A percentile compares a stretch with the other conserved stretches of the same genome.
Evolutionary conservation across 2,329 filamentous ascomycete species (phyloP).

Genomic region (Botrytis tulipae): DNA sequence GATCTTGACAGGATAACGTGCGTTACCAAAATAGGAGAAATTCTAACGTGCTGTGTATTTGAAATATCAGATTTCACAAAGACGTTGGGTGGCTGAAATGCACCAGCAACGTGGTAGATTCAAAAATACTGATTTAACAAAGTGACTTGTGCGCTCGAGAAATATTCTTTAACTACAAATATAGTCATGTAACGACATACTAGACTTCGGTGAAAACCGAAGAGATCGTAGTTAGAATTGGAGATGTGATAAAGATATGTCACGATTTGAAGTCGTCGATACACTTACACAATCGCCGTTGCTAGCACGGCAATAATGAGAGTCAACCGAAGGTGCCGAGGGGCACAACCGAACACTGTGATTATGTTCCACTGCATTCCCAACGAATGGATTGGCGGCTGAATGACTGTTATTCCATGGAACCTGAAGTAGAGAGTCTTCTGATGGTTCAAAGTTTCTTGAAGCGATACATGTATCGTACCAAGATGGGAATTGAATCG

Average conservation of each 20-base stretch:
- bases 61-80: not conserved
- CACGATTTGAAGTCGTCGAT: not conserved
- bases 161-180: not conserved
- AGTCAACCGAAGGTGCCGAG: slow-evolving; percentile 10
- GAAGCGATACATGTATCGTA: not conserved
- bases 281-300: slow-evolving; percentile 6
- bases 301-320: not conserved
- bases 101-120: slow-evolving; percentile 3
- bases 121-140: not conserved
- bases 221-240: not conserved
- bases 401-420: not conserved
- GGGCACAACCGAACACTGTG: not conserved
- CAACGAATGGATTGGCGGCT: not conserved
- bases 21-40: not conserved
- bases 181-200: not conserved
- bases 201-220: slow-evolving; percentile 2
- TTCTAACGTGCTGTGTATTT: not conserved
- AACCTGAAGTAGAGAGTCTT: not conserved
- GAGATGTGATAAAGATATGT: slow-evolving; percentile 6
- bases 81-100: not conserved
- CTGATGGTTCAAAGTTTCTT: not conserved
- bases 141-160: not conserved
- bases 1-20: not conserved
- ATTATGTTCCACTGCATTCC: not conserved
- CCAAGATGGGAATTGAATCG: slow-evolving; percentile 1